Base-by-base conservation (phyloP, 257 asterid species). In the Penstemon barbatus region DNA sequence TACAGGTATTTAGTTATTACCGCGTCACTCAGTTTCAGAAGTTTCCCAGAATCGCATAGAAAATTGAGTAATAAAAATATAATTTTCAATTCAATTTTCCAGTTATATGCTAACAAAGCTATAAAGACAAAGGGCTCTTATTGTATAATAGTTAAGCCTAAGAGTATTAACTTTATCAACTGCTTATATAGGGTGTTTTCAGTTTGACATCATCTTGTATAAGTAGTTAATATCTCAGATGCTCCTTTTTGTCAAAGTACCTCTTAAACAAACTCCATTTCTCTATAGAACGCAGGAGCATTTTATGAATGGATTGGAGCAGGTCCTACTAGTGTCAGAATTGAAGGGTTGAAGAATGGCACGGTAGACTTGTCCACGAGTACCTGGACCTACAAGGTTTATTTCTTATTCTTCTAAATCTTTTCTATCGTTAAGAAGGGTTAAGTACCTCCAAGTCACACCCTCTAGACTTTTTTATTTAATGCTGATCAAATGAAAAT, bases 291-390 rank as follows among this genome's bases (percentile, higher is more conserved):
- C 76, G 97, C 97, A 70, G 97, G 97, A 77, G 63, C 95, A 18
- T 86, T 84, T 50, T 91, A 88, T 79, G 97, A 91, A 75, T 89
- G 90, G 91, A 55, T 81, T 68, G 95, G 95, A 73, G 96, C 97
- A 18, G 96, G 96, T 82, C 95, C 90, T 56, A 87, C 82, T 40
- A 84, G 77, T 69, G 91, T 89, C 81, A 86, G 67, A 75, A 80
- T 91, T 79, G 76, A 66, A 68, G 96, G 96, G 71, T 74, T 82
- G 73, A 82, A 83, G 78, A 89, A 77, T 65, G 89, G 86, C 69
- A 81, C 84, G 7, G 56, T 89, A 33, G 87, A 91, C 76, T 80
- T 91, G 82, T 81, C 97, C 65, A 63, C 63, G n/a, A 68, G 70
- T 78, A 75, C 79, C 46, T 91, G 97, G 97, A 74, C 82, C 69